Percentiles rank a stretch among this genome's conserved stretches.
Conservation (phyloP, 768 basidiomycete species). For the Naganishia vaughanmartiniae region DNA sequence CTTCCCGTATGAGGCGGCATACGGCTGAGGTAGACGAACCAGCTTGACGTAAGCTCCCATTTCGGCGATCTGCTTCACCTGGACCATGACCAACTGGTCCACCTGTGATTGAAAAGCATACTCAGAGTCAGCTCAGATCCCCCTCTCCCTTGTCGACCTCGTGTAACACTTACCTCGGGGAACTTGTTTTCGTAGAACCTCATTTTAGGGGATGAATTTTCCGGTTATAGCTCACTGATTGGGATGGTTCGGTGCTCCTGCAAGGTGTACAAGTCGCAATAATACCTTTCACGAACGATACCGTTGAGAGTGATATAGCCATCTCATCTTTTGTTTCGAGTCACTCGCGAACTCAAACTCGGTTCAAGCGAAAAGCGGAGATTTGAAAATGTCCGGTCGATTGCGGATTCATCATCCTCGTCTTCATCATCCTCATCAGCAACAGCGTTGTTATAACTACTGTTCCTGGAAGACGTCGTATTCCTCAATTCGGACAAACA, state of each 20-base stretch:
- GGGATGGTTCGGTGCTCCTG: neutral
- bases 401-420: neutral
- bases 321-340: slow-evolving; percentile 3
- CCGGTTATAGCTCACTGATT: neutral
- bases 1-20: neutral
- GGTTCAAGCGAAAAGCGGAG: slow-evolving; percentile 1
- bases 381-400: neutral
- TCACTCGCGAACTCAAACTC: neutral
- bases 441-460: too few species aligned
- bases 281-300: neutral
- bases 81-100: slow-evolving; percentile 98
- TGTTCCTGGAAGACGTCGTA: too few species aligned
- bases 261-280: neutral
- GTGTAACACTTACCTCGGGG: slow-evolving; percentile 55
- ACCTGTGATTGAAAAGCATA: slow-evolving; percentile 59
- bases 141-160: neutral
- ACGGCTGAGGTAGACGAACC: slow-evolving; percentile 57
- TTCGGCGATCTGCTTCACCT: slow-evolving; percentile 97
- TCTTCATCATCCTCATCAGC: neutral
- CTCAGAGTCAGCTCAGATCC: neutral
- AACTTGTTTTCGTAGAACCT: slow-evolving; percentile 91
- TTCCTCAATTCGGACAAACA: neutral
- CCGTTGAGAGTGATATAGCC: neutral
- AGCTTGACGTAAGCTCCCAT: slow-evolving; percentile 99
- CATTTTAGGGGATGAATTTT: slow-evolving; percentile 56